Conservation (phyloP, 352 stramenopile genomes). For the Phytophthora boehmeriae region DNA sequence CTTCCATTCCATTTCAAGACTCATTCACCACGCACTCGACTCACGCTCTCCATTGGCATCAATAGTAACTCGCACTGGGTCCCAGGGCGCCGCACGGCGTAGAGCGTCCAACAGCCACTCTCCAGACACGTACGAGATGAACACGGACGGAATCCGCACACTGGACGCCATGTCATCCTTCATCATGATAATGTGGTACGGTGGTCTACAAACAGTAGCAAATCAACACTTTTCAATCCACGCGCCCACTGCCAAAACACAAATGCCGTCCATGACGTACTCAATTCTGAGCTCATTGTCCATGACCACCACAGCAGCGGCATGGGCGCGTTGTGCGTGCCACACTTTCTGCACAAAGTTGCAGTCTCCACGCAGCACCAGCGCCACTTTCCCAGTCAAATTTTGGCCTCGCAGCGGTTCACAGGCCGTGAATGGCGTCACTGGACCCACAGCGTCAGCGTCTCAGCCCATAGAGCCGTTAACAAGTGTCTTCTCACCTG, state of each 20-base stretch:
- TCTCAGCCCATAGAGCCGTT: too few relatives aligned
- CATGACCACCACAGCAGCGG: constrained; percentile 77
- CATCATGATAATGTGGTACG: constrained; percentile 88
- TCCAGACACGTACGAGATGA: constrained; percentile 71
- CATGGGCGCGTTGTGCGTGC: constrained; percentile 65
- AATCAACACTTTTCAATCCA: neutral
- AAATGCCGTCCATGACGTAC: too few relatives aligned
- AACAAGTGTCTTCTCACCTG: constrained; percentile 25
- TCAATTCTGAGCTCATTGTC: constrained; percentile 62
- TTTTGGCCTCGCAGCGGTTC: constrained; percentile 53
- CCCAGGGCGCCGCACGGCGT: constrained; percentile 50
- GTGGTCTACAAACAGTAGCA: constrained; percentile 38
- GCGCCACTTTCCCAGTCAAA: constrained; percentile 66
- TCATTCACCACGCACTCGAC: constrained; percentile 16
- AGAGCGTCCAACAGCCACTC: constrained; percentile 57
- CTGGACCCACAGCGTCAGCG: constrained; percentile 13
- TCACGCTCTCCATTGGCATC: constrained; percentile 63
- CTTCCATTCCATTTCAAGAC: neutral
- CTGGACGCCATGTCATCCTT: constrained; percentile 73
- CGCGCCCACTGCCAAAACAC: too few relatives aligned
- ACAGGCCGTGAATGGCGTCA: constrained; percentile 67
- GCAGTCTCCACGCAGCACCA: constrained; percentile 79
- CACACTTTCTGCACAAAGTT: constrained; percentile 66
- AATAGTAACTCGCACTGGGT: constrained; percentile 62
- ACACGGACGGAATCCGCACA: constrained; percentile 72